Evolutionary conservation across 192 early-diverging fungal species (phyloP), one percentile per base, ranked within the genome.

Genomic region (Bifiguratus adelaidae): DNA sequence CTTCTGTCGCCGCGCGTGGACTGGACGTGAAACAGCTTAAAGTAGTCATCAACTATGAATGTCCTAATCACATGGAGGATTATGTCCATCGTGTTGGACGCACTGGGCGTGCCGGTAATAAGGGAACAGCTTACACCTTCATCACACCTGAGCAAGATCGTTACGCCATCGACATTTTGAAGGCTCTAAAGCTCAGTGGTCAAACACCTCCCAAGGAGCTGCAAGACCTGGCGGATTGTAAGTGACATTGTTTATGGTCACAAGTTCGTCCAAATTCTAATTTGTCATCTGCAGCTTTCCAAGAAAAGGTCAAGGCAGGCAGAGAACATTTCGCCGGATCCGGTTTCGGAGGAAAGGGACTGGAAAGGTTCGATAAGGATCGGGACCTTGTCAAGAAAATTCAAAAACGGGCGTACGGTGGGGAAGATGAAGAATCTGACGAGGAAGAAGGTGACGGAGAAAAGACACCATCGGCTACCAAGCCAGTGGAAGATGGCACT

Each of bases 31-130:
- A 94, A 48, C 80, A 91, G 9, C 66, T 97, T 1, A 93, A 86
- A 36, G 63, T 91, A 20, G 95, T 99, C 4, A 72, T 97, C 40
- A 99, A 99, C 61, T 97, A 86, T 50, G 96, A 99, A 50, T 87
- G 88, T 36, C 96, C 96, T 7, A 92, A 93, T 65, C 91, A 99
- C 44, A 87, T 92, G 78, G 96, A 99, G 50, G 96, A 99, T 43
- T 91, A 97, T 63, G 91, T 99, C 2, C 96, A 99, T 64, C 91
- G 96, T 33, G 91, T 95, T 13, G 96, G 96, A 4, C 76, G 96
- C 29, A 99, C 96, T 0, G 96, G 96, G 26, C 85, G 96, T 35
- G 96, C 96, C 0, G 96, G 96, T 40, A 92, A 95, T 62, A 97
- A 89, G 56, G 96, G 96, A 34, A 88, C 86, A 4, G 92, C 96